phyloP scores from a whole-genome alignment of 140 eudicot genomes.

The Stevia rebaudiana region DNA sequence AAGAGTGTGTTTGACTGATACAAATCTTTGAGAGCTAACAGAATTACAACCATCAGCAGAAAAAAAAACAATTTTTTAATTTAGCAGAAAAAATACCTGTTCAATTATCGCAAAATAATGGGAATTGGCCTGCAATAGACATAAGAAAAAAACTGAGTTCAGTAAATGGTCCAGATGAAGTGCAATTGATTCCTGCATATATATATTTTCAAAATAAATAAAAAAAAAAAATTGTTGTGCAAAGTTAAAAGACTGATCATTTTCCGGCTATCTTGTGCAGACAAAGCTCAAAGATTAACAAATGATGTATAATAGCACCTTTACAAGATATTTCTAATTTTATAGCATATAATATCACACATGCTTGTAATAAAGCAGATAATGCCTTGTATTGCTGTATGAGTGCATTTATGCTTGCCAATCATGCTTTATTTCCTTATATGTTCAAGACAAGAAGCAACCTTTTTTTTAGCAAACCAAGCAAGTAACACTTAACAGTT shows the following conservation, averaged over 20 bases:
- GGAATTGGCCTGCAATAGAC: conserved; percentile 87
- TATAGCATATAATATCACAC: not conserved
- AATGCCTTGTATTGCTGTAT: not conserved
- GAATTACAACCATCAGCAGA: conserved; percentile 12
- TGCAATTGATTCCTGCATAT: not conserved
- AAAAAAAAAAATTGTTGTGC: not conserved
- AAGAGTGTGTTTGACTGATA: not conserved
- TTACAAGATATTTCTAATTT: not conserved
- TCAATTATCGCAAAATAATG: conserved; percentile 93
- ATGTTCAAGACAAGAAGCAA: not conserved
- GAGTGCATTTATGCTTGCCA: not conserved
- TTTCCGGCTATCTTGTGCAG: not conserved
- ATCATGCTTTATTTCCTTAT: not conserved
- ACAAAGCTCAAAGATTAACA: too few species aligned
- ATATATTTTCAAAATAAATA: not conserved
- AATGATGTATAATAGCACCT: not conserved
- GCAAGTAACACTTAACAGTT: not conserved
- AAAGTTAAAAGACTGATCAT: not conserved
- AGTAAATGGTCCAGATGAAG: conserved; percentile 8
- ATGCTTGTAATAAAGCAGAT: not conserved
- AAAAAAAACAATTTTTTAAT: too few species aligned
- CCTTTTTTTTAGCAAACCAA: not conserved
- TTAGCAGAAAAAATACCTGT: conserved; percentile 51
- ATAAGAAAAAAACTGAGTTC: conserved; percentile 12
- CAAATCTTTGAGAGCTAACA: not conserved